Base-by-base conservation (phyloP, 345 rosid species). In the Acer saccharum region DNA sequence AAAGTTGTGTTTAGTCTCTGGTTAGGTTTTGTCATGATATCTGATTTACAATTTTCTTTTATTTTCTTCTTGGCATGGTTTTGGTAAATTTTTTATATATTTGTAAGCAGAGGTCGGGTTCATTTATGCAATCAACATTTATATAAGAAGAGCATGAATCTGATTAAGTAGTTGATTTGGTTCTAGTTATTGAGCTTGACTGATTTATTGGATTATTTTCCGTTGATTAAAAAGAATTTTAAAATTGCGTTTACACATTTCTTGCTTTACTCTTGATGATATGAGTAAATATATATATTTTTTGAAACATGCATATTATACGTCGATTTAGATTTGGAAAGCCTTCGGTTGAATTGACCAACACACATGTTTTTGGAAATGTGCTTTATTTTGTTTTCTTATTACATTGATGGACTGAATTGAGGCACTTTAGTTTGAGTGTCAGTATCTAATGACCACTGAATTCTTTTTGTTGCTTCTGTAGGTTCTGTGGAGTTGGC, bases 401-500 rank as follows among this genome's bases (percentile, higher is more conserved):
- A 21, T 0, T 21, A 41, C 5, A 35, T 27, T 27, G 54, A 32
- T 43, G 16, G 21, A 62, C n/a, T 65, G 44, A 46, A 50, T 65
- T 74, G 25, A 48, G 52, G 20, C 71, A 65, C 20, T 20, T 65
- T 29, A 65, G 62, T 27, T 43, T 21, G 52, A 4, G 14, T 43
- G 21, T 76, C 10, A 20, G 67, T 65, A 32, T 54, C 14, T 50
- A 0, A 54, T 54, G 54, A 65, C 66, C 21, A 13, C 41, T 54
- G 66, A 41, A 65, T 65, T 76, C 20, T 16, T 77, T 69, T 46
- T 79, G 16, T 80, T 78, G 74, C 74, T 50, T 76, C 16, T 72
- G 64, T 84, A 96, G 98, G 98, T 80, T 84, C 97, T 25, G 87
- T 94, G 78, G 92, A 94, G 87, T 83, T 96, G 87, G 98, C 94